Evolutionary conservation across 805 yeast genomes (phyloP).

Genomic region (Lachancea dasiensis): DNA sequence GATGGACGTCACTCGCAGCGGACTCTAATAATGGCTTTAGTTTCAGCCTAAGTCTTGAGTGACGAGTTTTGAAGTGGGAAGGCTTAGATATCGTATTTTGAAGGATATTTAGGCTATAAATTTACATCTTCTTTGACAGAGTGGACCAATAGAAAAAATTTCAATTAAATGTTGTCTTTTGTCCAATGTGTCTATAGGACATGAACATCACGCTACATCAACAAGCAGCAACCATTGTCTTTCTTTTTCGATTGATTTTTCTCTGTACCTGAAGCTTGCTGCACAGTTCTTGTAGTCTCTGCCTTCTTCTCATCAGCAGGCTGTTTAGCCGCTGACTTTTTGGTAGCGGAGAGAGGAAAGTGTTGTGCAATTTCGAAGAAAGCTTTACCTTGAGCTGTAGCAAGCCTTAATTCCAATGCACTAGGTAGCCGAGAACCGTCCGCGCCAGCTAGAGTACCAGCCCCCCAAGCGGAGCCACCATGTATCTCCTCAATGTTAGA

Average conservation of each 20-base stretch:
- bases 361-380: conserved; percentile 46
- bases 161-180: too few species aligned
- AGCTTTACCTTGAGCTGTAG: conserved; percentile 58
- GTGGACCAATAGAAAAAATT: too few species aligned
- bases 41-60: conserved; percentile 33
- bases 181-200: too few species aligned
- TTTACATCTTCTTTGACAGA: neutral
- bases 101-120: too few species aligned
- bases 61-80: too few species aligned
- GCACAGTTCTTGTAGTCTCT: conserved; percentile 5
- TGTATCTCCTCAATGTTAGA: conserved; percentile 60
- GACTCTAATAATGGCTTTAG: conserved; percentile 22
- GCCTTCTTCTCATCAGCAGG: conserved; percentile 3
- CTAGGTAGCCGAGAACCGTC: conserved; percentile 72
- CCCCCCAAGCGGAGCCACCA: conserved; percentile 86
- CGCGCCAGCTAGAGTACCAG: conserved; percentile 69
- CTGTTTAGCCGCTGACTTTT: conserved; percentile 7
- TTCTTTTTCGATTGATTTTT: conserved; percentile 5
- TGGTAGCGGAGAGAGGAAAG: conserved; percentile 16
- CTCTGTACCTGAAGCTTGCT: conserved; percentile 4
- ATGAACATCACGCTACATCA: conserved; percentile 13
- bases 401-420: conserved; percentile 57
- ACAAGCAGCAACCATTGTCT: conserved; percentile 11
- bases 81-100: neutral
- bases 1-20: conserved; percentile 46